Conservation (phyloP, 2,329 filamentous ascomycete genomes). For the Aspergillus brunneoviolaceus region DNA sequence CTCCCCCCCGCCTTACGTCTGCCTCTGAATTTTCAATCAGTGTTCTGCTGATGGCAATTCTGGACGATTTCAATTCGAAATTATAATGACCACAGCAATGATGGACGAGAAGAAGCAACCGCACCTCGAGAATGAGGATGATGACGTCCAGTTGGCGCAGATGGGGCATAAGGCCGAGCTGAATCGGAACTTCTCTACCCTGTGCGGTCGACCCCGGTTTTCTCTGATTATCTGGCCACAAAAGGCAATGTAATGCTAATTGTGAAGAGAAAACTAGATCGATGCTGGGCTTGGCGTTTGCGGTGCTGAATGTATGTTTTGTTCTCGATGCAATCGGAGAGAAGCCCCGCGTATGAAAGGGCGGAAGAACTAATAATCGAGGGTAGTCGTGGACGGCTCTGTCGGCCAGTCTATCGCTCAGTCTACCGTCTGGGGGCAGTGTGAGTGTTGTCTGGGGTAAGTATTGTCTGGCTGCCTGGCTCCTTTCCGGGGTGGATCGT, state of each 20-base stretch:
- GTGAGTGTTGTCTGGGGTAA: conserved; percentile 71
- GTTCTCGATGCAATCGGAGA: background rate
- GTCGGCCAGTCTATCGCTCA: conserved; percentile 57
- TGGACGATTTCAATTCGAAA: too few species aligned
- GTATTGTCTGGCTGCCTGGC: background rate
- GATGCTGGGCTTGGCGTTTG: conserved; percentile 62
- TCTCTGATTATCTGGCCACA: too few species aligned
- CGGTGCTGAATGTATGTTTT: conserved; percentile 53
- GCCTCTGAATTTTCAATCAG: too few species aligned
- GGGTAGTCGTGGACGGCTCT: conserved; percentile 58
- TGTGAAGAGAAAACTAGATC: conserved; percentile 29
- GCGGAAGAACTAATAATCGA: too few species aligned
- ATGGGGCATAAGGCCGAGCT: conserved; percentile 59
- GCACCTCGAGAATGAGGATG: conserved; percentile 18
- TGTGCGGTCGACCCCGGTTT: conserved; percentile 28
- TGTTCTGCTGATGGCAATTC: too few species aligned
- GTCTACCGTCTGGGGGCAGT: conserved; percentile 70
- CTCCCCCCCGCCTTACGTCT: too few species aligned
- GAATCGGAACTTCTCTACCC: conserved; percentile 56
- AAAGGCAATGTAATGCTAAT: too few species aligned
- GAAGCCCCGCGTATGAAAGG: too few species aligned
- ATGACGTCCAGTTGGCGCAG: conserved; percentile 47
- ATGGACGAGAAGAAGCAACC: conserved; percentile 9
- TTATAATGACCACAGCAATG: background rate
- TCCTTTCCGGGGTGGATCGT: too few species aligned